Evolutionary conservation across 306 rosid genomes (phyloP).

Genomic region (Citrullus mucosospermus): DNA sequence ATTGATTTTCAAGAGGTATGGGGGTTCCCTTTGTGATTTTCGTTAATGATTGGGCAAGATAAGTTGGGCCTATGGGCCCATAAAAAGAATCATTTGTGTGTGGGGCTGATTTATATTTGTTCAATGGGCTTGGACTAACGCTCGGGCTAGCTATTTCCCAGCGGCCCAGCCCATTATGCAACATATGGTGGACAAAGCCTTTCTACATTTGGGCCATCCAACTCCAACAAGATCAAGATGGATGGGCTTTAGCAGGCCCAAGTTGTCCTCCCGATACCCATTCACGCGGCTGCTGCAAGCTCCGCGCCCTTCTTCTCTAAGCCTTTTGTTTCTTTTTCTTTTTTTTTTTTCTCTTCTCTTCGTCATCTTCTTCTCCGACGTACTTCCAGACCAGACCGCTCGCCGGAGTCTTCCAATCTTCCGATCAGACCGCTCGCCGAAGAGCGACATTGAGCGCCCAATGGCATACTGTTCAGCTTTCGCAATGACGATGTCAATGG

Average conservation of each 20-base stretch:
- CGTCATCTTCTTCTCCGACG: too few relatives aligned
- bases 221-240: neutral
- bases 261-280: neutral
- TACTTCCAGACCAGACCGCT: too few relatives aligned
- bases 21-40: neutral
- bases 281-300: too few relatives aligned
- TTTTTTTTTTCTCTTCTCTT: too few relatives aligned
- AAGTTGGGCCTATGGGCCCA: neutral
- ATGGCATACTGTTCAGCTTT: neutral
- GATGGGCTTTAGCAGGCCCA: neutral
- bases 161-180: neutral
- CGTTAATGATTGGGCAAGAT: neutral
- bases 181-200: neutral
- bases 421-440: too few relatives aligned
- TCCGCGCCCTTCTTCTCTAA: too few relatives aligned
- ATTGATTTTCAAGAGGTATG: neutral
- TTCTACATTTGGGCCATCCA: neutral
- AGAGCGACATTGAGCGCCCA: too few relatives aligned
- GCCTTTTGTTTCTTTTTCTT: too few relatives aligned
- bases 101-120: neutral
- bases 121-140: neutral
- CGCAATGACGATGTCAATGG: constrained; percentile 8
- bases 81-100: neutral
- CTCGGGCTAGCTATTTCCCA: neutral
- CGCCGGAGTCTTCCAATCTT: too few relatives aligned